Base-by-base conservation (phyloP, 208 protist genomes). In the Angomonas deanei region DNA sequence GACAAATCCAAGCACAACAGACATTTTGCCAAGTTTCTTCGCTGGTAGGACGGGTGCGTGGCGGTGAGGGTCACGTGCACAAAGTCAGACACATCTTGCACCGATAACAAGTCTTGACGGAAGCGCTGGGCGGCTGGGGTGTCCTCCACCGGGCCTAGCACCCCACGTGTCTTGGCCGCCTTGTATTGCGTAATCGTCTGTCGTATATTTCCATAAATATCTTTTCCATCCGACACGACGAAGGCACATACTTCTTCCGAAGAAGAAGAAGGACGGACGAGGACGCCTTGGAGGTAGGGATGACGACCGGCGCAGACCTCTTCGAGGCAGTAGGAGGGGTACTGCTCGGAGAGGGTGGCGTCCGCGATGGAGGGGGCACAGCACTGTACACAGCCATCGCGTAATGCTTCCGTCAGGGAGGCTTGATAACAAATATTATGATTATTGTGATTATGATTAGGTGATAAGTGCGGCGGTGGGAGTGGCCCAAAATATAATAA, bases 61-160 rank as follows among this genome's bases (percentile, higher is more conserved):
- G 87, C 87, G 66, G 74, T 91, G 42, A 93, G 73, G 26, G 80
- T 91, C 49, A 93, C 78, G 74, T 93, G 87, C 6, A 93, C 84
- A 66, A 93, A 87, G 62, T 91, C 84, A 24, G 76, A 80, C 0
- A 91, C 72, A 65, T 93, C 84, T 1, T 59, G 65, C 54, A 93
- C 75, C 30, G 63, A 56, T 34, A 86, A 61, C 64, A 81, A 91
- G 8, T 74, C 49, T 15, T 24, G n/a, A 11, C 47, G 47, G 23
- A 28, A 53, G 5, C 36, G 11, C 36, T 42, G 36, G 5, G 21
- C 10, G 50, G 50, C 17, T n/a, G 3, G 6, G 26, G 8, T 28
- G 3, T 13, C 23, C 46, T 60, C 34, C 19, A 11, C 11, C 3
- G 61, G 33, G 46, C 39, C 55, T 49, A 87, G 68, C 61, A 80